These are phyloP conservation scores for Arthrobotrys conoides DNA, from an alignment of 2,329 filamentous ascomycete species.

Conservation along the genomic window DNA sequence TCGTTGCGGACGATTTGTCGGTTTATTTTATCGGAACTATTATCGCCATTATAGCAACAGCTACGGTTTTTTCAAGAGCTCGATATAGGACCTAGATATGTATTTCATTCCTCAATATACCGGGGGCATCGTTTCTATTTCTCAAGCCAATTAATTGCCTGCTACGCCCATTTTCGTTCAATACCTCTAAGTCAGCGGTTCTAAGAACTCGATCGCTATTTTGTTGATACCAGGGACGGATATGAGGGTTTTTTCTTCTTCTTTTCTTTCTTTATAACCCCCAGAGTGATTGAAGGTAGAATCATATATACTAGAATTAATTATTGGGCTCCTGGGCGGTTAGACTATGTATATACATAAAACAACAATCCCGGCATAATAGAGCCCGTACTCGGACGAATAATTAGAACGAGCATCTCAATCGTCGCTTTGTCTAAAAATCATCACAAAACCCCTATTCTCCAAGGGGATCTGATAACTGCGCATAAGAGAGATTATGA, in stretches of 20 bases:
- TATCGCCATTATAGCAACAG: slow-evolving; percentile 33
- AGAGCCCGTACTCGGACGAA: slow-evolving; percentile 7
- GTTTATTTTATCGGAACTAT: slow-evolving; percentile 38
- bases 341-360: slow-evolving; percentile 28
- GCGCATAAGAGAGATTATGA: neutral
- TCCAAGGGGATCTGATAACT: neutral
- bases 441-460: neutral
- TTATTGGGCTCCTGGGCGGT: slow-evolving; percentile 10
- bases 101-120: neutral
- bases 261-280: too few relatives aligned
- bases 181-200: neutral
- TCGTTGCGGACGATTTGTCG: slow-evolving; percentile 12
- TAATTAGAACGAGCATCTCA: slow-evolving; percentile 2
- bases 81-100: neutral
- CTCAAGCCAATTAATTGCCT: neutral
- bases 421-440: neutral
- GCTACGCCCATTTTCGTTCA: too few relatives aligned
- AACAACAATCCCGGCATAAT: slow-evolving; percentile 11
- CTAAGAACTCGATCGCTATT: neutral
- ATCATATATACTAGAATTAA: slow-evolving; percentile 8
- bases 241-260: neutral
- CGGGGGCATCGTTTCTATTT: slow-evolving; percentile 4
- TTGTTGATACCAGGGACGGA: neutral
- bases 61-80: slow-evolving; percentile 15
- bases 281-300: neutral